Evolutionary conservation across 371 early-diverging fungal species (phyloP), one percentile per base, ranked within the genome.

Genomic region (Dinochytrium kinnereticum): DNA sequence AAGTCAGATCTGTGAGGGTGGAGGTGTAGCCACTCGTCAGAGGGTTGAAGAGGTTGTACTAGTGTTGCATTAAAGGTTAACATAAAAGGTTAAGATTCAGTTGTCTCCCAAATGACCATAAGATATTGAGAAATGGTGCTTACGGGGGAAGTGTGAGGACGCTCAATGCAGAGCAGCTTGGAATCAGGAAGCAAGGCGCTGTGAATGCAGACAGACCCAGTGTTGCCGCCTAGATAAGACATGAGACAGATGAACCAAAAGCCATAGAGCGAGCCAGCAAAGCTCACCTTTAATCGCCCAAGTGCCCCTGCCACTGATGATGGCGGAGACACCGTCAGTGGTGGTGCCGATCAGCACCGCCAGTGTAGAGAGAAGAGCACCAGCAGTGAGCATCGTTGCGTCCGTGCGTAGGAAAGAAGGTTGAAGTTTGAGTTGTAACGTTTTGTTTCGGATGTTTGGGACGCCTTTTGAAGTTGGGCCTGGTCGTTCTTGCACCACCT

Each of bases 121-220:
- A 44, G 24, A 44, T 7, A 13, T 53, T 13, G 55, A 53, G 5
- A 21, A n/a, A 13, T 13, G 5, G 26, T 53, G 36, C 76, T 67
- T 57, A 76, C 73, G 19, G 76, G 76, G 67, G 36, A 38, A 61
- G 74, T 72, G 69, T 81, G 83, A 26, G 81, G 81, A 1, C 83
- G 71, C 51, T 83, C 81, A 33, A 78, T 67, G 64, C 81, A 78
- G 24, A 83, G 59, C 21, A 81, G 74, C 64, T 57, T 59, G 53
- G 64, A 51, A 55, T 71, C 69, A n/a, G 84, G 81, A 17, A 81
- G 78, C 21, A 83, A 76, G 0, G 72, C 30, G 51, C 70, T 57
- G 75, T 84, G 85, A 66, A 82, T 67, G 77, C 84, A 83, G 26
- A 73, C 50, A 15, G 80, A 57, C 30, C 77, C 80, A 1, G 81